phyloP scores from a whole-genome alignment of 108 stramenopile species.

The Nitzschia palea region DNA sequence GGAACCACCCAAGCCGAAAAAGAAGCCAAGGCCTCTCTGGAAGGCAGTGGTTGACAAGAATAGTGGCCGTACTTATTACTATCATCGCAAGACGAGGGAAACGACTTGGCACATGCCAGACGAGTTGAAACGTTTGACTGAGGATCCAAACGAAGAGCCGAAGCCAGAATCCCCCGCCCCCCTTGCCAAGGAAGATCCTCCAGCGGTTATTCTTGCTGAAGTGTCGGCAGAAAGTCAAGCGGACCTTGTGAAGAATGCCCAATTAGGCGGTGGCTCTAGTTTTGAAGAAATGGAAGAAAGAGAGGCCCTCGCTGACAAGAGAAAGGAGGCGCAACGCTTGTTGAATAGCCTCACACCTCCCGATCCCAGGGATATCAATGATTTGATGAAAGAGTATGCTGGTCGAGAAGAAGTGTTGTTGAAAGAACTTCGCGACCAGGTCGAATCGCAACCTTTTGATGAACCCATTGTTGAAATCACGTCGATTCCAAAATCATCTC shows the following conservation, averaged over 20 bases:
- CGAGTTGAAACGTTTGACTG: conserved; percentile 29
- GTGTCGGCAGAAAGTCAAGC: conserved; percentile 16
- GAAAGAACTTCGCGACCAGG: conserved; percentile 15
- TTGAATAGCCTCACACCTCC: conserved; percentile 26
- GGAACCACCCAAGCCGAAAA: background rate
- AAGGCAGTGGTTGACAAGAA: conserved; percentile 51
- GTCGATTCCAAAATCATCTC: conserved; percentile 5
- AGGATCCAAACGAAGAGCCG: conserved; percentile 7
- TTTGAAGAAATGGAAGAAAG: background rate
- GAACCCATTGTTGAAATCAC: conserved; percentile 17
- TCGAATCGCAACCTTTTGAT: conserved; percentile 39
- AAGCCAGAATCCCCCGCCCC: background rate
- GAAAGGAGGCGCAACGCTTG: conserved; percentile 12
- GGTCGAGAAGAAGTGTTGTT: conserved; percentile 36
- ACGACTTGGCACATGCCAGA: conserved; percentile 74
- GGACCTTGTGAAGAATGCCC: conserved; percentile 2
- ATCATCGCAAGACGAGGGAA: conserved; percentile 62
- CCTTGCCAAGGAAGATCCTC: background rate
- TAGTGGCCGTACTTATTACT: conserved; percentile 71
- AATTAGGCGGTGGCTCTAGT: conserved; percentile 17
- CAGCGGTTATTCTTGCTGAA: background rate
- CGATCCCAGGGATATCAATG: conserved; percentile 7
- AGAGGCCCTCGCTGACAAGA: conserved; percentile 8
- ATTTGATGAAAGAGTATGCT: conserved; percentile 24
- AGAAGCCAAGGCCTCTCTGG: conserved; percentile 49